phyloP scores from a whole-genome alignment of 345 rosid species.

The Dipteronia sinensis region DNA sequence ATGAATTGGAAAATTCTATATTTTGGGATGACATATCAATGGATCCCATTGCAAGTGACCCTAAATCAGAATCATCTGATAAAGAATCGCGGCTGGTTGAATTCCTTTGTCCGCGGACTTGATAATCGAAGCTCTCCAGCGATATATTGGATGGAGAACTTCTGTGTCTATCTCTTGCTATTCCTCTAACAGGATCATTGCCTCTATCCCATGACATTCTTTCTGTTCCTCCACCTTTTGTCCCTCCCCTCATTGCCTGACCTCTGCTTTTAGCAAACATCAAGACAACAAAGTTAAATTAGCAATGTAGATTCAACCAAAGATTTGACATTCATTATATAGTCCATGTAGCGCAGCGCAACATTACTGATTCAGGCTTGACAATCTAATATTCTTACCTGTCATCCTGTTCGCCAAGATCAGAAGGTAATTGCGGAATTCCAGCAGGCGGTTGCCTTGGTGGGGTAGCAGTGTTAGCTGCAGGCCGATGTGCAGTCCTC shows the following conservation, averaged over 20 bases:
- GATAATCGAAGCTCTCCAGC: constrained; percentile 38
- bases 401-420: constrained; percentile 39
- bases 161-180: constrained; percentile 35
- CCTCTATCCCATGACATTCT: constrained; percentile 35
- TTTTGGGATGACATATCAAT: constrained; percentile 38
- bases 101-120: constrained; percentile 25
- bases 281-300: background rate
- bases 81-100: constrained; percentile 32
- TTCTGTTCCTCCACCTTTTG: constrained; percentile 36
- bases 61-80: constrained; percentile 37
- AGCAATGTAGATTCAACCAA: too few relatives aligned
- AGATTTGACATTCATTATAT: too few relatives aligned
- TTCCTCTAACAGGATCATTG: constrained; percentile 22
- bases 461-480: constrained; percentile 50
- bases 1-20: constrained; percentile 30
- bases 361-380: too few relatives aligned
- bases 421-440: constrained; percentile 25
- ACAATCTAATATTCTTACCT: constrained; percentile 31
- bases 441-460: constrained; percentile 47
- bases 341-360: too few relatives aligned
- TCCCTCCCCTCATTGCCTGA: constrained; percentile 25
- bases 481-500: constrained; percentile 52
- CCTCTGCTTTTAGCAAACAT: constrained; percentile 33
- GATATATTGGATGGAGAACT: constrained; percentile 35
- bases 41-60: constrained; percentile 31